Percentiles rank a stretch among this genome's conserved stretches.
phyloP scores from a whole-genome alignment of 1,139 yeast species.

The Insectozyma bohioensis region DNA sequence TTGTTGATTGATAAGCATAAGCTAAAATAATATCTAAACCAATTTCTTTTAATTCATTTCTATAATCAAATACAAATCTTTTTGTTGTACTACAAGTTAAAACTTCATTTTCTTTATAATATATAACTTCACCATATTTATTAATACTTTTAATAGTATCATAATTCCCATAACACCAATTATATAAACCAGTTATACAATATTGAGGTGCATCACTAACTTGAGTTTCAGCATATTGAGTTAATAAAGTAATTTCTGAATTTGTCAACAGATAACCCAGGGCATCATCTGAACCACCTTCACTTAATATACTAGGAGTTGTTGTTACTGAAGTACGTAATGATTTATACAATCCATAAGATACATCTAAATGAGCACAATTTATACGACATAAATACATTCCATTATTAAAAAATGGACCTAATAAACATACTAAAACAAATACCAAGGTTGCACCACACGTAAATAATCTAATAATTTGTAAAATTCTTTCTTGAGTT shows the following conservation, averaged over 20 bases:
- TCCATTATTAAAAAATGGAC: slow-evolving; percentile 23
- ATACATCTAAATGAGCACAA: slow-evolving; percentile 52
- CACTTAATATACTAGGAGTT: slow-evolving; percentile 18
- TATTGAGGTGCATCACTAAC: slow-evolving; percentile 54
- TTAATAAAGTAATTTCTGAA: slow-evolving; percentile 48
- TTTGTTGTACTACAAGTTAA: slow-evolving; percentile 21
- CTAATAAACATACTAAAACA: slow-evolving; percentile 27
- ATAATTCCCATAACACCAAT: slow-evolving; percentile 50
- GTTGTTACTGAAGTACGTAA: slow-evolving; percentile 37
- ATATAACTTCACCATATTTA: slow-evolving; percentile 7
- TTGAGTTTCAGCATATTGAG: slow-evolving; percentile 47
- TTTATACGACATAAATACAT: slow-evolving; percentile 40
- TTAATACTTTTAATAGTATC: slow-evolving; percentile 20
- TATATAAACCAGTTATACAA: slow-evolving; percentile 40
- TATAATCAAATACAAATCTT: slow-evolving; percentile 44
- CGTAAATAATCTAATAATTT: slow-evolving; percentile 27
- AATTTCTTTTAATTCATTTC: slow-evolving; percentile 34
- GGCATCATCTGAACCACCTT: slow-evolving; percentile 4
- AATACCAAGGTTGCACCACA: slow-evolving; percentile 16
- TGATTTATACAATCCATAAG: slow-evolving; percentile 50
- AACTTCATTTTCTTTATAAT: slow-evolving; percentile 19
- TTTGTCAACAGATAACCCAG: slow-evolving; percentile 41
- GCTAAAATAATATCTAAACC: slow-evolving; percentile 48
- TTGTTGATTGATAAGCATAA: slow-evolving; percentile 36
- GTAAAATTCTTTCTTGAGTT: slow-evolving; percentile 30